Conservation (phyloP, 331 rosid species). For the Prunus yedoensis region DNA sequence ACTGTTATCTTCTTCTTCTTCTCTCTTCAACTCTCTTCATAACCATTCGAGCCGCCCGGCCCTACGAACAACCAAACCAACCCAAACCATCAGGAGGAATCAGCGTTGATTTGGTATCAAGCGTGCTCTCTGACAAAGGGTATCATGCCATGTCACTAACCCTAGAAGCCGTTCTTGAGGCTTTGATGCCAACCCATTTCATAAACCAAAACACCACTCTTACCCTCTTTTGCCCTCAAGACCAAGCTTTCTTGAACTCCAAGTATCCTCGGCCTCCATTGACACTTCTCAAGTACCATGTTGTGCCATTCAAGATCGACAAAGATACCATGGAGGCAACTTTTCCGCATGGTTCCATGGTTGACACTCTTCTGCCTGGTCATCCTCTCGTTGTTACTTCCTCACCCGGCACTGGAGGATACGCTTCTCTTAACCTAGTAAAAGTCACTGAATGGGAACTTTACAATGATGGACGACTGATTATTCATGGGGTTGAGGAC, state of each 20-base stretch:
- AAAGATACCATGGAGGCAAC: neutral
- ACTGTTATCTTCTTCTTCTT: neutral
- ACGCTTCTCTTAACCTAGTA: neutral
- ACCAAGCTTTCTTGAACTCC: neutral
- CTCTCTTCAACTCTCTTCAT: neutral
- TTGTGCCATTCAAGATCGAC: neutral
- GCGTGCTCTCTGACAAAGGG: neutral
- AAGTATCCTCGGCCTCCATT: constrained; percentile 1
- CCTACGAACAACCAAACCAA: neutral
- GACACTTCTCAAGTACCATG: neutral
- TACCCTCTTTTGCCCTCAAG: constrained; percentile 8
- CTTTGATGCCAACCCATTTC: neutral
- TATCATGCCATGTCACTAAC: neutral
- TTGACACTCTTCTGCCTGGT: neutral
- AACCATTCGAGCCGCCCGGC: neutral
- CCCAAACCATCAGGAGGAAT: neutral
- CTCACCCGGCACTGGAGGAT: neutral
- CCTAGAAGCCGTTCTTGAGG: neutral
- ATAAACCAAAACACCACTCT: neutral
- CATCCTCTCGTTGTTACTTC: constrained; percentile 7
- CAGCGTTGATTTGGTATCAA: neutral
- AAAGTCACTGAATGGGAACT: neutral
- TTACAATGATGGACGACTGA: neutral
- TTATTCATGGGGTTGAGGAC: constrained; percentile 6
- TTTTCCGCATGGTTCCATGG: neutral